Evolutionary conservation across 2,329 filamentous ascomycete genomes (phyloP), one percentile per base, ranked within the genome.

Genomic region (Elsinoe necatrix): DNA sequence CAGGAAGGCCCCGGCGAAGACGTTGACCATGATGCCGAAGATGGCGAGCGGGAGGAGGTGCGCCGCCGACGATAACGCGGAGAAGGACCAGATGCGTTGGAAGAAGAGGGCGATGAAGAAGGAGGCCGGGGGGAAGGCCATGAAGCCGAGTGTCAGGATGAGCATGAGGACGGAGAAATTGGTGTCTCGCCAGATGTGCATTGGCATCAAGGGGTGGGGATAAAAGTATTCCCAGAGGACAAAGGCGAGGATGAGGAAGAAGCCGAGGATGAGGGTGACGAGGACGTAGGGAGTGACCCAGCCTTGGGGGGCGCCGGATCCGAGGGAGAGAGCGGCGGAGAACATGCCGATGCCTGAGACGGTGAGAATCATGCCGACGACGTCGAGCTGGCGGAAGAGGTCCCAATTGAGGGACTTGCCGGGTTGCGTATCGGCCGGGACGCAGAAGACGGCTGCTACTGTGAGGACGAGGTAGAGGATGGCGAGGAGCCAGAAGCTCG

Each of bases 21-120:
- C 59, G 62, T 86, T 87, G 66, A 83, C 83, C 1, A 80, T 57
- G 2, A 87, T 71, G 0, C 84, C 84, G 18, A 77, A 77, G 45
- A 86, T 73, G 1, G 80, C 81, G 74, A 85, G 83, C 0, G 85
- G 85, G 1, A 88, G 74, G 47, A 88, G 71, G 58, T 81, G 79
- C 3, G 84, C 76, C 0, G 83, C 83, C 1, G 84, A 80, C 58
- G 73, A 73, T 1, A 87, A 71, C 0, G 84, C 75, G 0, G 76
- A 75, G 57, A 79, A 72, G 14, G 68, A 64, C 56, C 68, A 69
- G 16, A 84, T 68, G 34, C 80, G 71, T 66, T 87, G 83, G 71
- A 87, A 80, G 67, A 81, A 86, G 6, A 86, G 76, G 0, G 83
- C 75, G 1, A 84, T 70, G 79, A 82, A 86, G 67, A 87, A 86